phyloP scores from a whole-genome alignment of 2,329 filamentous ascomycete species.

The Clarireedia paspali region DNA sequence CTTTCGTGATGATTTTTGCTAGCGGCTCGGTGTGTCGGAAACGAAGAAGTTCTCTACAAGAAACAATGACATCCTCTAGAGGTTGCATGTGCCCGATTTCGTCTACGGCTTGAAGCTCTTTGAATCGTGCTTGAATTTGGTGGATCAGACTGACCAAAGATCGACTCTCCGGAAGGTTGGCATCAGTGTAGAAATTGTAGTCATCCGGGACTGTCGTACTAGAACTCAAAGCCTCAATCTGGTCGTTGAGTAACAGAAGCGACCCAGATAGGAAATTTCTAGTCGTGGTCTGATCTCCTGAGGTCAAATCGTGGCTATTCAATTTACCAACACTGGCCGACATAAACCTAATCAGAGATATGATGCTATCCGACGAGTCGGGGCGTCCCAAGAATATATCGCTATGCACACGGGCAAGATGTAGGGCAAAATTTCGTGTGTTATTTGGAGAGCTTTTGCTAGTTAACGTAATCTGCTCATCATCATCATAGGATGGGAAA shows the following conservation, averaged over 20 bases:
- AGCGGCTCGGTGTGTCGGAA: slow-evolving; percentile 76
- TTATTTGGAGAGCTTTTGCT: slow-evolving; percentile 2
- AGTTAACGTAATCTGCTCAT: slow-evolving; percentile 18
- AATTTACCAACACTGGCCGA: slow-evolving; percentile 21
- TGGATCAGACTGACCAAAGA: slow-evolving; percentile 64
- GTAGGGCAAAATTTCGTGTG: slow-evolving; percentile 36
- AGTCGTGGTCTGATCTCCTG: slow-evolving; percentile 33
- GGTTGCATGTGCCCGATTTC: slow-evolving; percentile 67
- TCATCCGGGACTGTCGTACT: slow-evolving; percentile 32
- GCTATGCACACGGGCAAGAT: slow-evolving; percentile 53
- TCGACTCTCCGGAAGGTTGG: slow-evolving; percentile 68
- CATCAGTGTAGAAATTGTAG: slow-evolving; percentile 87
- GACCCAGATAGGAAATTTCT: slow-evolving; percentile 57
- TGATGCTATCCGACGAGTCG: slow-evolving; percentile 21
- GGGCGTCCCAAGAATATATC: slow-evolving; percentile 29
- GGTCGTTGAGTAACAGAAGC: slow-evolving; percentile 57
- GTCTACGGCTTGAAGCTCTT: slow-evolving; percentile 57
- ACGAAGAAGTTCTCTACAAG: slow-evolving; percentile 67
- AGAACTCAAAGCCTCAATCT: slow-evolving; percentile 40
- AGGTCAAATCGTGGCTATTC: slow-evolving; percentile 11
- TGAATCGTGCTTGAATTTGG: slow-evolving; percentile 64
- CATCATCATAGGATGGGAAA: slow-evolving; percentile 69
- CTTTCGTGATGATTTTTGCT: slow-evolving; percentile 74
- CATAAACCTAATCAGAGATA: slow-evolving; percentile 23
- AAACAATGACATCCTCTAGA: slow-evolving; percentile 67